phyloP scores from a whole-genome alignment of 2,329 filamentous ascomycete species.

The Ceratocystis smalleyi region DNA sequence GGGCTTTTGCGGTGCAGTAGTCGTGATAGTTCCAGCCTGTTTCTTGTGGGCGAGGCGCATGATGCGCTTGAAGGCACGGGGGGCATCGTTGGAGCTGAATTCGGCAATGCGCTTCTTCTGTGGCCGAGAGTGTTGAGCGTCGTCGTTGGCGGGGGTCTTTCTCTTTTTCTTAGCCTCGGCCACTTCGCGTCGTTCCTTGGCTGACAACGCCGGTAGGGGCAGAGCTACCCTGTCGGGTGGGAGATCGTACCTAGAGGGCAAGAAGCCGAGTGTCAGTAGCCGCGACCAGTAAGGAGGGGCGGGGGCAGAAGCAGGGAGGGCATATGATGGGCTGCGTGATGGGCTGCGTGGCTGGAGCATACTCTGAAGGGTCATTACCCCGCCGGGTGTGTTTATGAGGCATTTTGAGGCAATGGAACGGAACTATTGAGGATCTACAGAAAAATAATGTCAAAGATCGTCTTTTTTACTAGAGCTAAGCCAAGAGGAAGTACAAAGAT shows the following conservation, averaged over 20 bases:
- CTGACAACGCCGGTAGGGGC: slow-evolving; percentile 12
- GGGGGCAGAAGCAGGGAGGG: background rate
- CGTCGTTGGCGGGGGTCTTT: slow-evolving; percentile 25
- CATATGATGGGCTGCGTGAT: background rate
- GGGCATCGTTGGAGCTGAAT: slow-evolving; percentile 57
- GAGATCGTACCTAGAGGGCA: slow-evolving; percentile 9
- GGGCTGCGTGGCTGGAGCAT: slow-evolving; percentile 20
- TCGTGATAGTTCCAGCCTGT: slow-evolving; percentile 11
- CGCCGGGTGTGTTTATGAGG: slow-evolving; percentile 75
- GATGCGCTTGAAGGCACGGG: slow-evolving; percentile 70
- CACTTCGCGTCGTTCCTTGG: slow-evolving; percentile 14
- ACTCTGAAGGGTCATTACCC: slow-evolving; percentile 40
- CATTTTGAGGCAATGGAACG: slow-evolving; percentile 35
- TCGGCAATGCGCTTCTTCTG: slow-evolving; percentile 23
- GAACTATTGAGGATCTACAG: background rate
- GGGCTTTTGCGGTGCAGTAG: slow-evolving; percentile 19
- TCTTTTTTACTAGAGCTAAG: background rate
- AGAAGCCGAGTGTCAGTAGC: background rate
- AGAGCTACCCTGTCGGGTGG: slow-evolving; percentile 9
- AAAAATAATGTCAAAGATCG: background rate
- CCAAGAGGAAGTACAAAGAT: background rate
- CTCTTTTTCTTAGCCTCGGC: slow-evolving; percentile 21
- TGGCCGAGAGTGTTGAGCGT: slow-evolving; percentile 24
- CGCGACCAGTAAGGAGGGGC: background rate
- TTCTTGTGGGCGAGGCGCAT: slow-evolving; percentile 51